phyloP scores from a whole-genome alignment of 2,329 filamentous ascomycete species.

The Penicillium glabrum region DNA sequence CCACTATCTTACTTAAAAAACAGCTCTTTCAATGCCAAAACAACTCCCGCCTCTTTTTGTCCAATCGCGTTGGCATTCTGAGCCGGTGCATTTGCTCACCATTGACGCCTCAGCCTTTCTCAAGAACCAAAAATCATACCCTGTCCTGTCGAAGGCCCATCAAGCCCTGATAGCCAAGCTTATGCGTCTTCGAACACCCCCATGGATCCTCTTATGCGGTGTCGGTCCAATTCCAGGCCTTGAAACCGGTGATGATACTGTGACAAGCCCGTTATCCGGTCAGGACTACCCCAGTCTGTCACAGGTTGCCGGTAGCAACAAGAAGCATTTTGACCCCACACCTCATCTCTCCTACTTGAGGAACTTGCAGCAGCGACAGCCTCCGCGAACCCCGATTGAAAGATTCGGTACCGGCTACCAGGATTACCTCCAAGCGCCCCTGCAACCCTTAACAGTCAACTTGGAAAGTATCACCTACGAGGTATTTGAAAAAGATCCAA shows the following conservation, averaged over 20 bases:
- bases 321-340: slow-evolving; percentile 56
- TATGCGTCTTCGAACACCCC: slow-evolving; percentile 57
- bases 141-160: slow-evolving; percentile 58
- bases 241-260: slow-evolving; percentile 26
- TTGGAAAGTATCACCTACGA: slow-evolving; percentile 97
- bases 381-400: slow-evolving; percentile 62
- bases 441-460: slow-evolving; percentile 94
- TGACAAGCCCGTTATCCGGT: slow-evolving; percentile 18
- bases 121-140: slow-evolving; percentile 59
- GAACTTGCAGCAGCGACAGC: slow-evolving; percentile 80
- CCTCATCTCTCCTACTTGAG: slow-evolving; percentile 78
- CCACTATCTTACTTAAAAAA: neutral
- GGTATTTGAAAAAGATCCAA: slow-evolving; percentile 95
- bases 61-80: slow-evolving; percentile 63
- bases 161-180: slow-evolving; percentile 58
- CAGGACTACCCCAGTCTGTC: slow-evolving; percentile 66
- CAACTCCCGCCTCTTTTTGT: slow-evolving; percentile 57
- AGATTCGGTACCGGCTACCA: slow-evolving; percentile 73
- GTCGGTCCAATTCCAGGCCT: slow-evolving; percentile 56
- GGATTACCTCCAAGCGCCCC: slow-evolving; percentile 90
- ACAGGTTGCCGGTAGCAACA: slow-evolving; percentile 58
- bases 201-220: slow-evolving; percentile 62
- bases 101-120: slow-evolving; percentile 56
- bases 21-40: slow-evolving; percentile 60
- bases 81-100: slow-evolving; percentile 59